Conservation (phyloP, 805 yeast genomes). For the Suhomyces tanzawaensis region DNA sequence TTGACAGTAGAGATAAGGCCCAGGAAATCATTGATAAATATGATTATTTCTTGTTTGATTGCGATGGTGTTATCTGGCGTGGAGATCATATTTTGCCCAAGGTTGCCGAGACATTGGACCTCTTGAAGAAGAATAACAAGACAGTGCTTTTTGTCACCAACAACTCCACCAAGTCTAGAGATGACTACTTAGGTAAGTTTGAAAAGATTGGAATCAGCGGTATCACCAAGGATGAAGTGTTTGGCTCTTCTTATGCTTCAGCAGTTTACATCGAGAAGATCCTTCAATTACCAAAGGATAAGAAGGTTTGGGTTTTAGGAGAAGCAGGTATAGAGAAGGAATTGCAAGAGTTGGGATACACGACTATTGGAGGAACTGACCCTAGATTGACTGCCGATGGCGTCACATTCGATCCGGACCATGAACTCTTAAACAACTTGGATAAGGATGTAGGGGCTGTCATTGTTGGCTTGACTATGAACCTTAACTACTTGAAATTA, state of each 20-base stretch:
- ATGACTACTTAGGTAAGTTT: constrained; percentile 74
- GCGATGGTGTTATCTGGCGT: constrained; percentile 97
- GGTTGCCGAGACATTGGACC: constrained; percentile 69
- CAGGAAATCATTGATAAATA: constrained; percentile 56
- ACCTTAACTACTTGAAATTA: constrained; percentile 76
- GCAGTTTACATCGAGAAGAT: constrained; percentile 83
- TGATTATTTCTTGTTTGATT: constrained; percentile 90
- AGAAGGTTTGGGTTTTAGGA: constrained; percentile 88
- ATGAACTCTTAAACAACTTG: constrained; percentile 50
- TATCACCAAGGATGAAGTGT: constrained; percentile 62
- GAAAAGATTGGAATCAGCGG: constrained; percentile 52
- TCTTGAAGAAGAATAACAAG: constrained; percentile 57
- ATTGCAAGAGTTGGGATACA: constrained; percentile 68
- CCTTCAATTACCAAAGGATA: constrained; percentile 65
- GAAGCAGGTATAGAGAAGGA: constrained; percentile 85
- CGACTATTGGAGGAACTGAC: constrained; percentile 81
- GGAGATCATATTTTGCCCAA: constrained; percentile 80
- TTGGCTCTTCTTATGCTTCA: constrained; percentile 89
- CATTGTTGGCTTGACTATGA: constrained; percentile 79
- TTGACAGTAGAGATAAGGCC: constrained; percentile 48
- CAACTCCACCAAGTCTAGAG: constrained; percentile 88
- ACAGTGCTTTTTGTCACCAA: constrained; percentile 87
- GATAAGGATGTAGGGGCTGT: constrained; percentile 85
- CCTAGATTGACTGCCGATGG: constrained; percentile 47
- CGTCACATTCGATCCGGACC: constrained; percentile 54